phyloP scores from a whole-genome alignment of 345 rosid genomes.

The Linum trigynum region DNA sequence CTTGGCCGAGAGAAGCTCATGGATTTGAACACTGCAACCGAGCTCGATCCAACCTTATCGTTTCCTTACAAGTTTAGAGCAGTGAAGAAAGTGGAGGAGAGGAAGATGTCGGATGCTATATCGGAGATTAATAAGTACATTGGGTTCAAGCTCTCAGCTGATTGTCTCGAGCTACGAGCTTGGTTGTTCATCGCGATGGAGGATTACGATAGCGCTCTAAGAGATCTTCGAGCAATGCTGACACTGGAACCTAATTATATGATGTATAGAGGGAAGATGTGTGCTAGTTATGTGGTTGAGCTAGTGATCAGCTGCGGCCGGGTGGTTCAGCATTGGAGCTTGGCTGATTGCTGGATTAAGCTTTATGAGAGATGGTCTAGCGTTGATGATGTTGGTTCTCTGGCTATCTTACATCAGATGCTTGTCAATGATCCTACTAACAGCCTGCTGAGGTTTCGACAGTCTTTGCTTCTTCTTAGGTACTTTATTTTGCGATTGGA shows the following conservation, averaged over 20 bases:
- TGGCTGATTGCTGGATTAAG: conserved; percentile 82
- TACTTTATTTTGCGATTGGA: conserved; percentile 11
- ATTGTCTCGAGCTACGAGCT: conserved; percentile 77
- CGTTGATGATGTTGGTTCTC: conserved; percentile 87
- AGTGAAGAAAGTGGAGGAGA: conserved; percentile 44
- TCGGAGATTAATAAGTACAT: conserved; percentile 57
- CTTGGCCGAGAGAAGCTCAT: conserved; percentile 45
- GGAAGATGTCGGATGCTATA: conserved; percentile 50
- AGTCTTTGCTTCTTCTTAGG: conserved; percentile 87
- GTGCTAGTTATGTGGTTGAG: conserved; percentile 46
- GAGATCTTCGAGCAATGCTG: conserved; percentile 62
- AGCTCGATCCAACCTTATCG: conserved; percentile 67
- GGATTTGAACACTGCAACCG: conserved; percentile 61
- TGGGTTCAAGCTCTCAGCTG: conserved; percentile 60
- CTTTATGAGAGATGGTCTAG: conserved; percentile 85
- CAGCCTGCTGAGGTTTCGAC: conserved; percentile 71
- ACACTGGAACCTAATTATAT: conserved; percentile 60
- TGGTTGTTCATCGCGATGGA: conserved; percentile 64
- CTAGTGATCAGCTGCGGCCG: conserved; percentile 27
- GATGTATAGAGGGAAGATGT: conserved; percentile 52
- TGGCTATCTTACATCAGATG: conserved; percentile 87
- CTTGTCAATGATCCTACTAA: conserved; percentile 64
- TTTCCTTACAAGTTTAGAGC: conserved; percentile 88
- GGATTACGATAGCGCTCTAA: conserved; percentile 59
- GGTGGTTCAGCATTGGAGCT: conserved; percentile 36